Evolutionary conservation across 2,329 filamentous ascomycete genomes (phyloP), one percentile per base, ranked within the genome.

Genomic region (Talaromyces islandicus): DNA sequence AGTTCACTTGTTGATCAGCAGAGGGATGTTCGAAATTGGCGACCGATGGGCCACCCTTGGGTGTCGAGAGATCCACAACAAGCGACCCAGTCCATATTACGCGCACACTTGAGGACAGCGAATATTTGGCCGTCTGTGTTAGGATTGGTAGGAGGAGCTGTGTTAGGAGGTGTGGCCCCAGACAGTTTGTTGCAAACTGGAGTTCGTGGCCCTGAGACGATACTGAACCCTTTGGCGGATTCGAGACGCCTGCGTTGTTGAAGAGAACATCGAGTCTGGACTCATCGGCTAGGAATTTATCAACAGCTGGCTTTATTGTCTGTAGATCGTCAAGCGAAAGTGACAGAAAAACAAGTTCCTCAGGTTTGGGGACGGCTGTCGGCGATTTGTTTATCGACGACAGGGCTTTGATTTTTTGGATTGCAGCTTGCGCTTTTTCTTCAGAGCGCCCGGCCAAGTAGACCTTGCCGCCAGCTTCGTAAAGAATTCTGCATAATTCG

Each of bases 401-500:
- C 32, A 68, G 63, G 27, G 69, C 58, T 59, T 76, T 71, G 64
- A 85, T 79, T 5, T 69, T 62, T 4, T 71, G 67, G 52, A 86
- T 81, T 43, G 81, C 81, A 0, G 68, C 62, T 2, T 70, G 68
- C 12, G 74, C 81, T 62, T 81, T 81, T n/a, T 75, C 68, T 35
- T 74, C 66, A 3, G 71, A 78, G 30, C 83, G 81, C 2, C 78
- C 78, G 4, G 82, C 82, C 27, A 84, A 68, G 68, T 85, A 86
- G n/a, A 86, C 79, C 1, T 74, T 83, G 38, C 75, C 83, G 58
- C 83, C 81, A 38, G 76, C 77, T 12, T 72, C 69, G 69, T 86
- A 86, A 11, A 87, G 74, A 3, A 86, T 77, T 43, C 77, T 77
- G 32, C 73, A 74, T 21, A 86, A 74, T 64, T 85, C 80, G 46